Conservation (phyloP, 192 early-diverging fungal genomes). For the Anaeromyces robustus region DNA sequence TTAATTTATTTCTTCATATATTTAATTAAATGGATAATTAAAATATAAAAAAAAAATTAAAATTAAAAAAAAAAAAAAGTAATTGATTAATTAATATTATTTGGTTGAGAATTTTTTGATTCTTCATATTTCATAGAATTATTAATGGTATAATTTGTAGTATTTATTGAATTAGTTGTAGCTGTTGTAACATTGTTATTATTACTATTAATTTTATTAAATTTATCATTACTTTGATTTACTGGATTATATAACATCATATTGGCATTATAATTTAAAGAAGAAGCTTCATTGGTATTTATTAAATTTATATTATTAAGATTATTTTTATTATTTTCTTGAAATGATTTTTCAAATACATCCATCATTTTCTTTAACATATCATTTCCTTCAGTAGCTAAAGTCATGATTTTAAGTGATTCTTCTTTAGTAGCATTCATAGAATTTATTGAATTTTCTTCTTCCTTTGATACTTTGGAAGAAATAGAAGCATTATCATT, state of each 20-base stretch:
- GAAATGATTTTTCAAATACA: neutral
- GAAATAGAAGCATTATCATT: no score
- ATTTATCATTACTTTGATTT: neutral
- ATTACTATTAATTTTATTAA: neutral
- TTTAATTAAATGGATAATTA: no score
- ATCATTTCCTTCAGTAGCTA: neutral
- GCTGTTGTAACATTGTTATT: neutral
- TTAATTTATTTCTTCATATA: no score
- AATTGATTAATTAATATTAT: neutral
- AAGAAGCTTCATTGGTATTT: neutral
- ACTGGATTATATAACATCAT: neutral
- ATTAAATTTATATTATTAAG: neutral
- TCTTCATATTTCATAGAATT: neutral
- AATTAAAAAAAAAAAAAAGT: no score
- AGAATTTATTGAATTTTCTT: neutral
- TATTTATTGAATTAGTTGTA: neutral
- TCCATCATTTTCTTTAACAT: neutral
- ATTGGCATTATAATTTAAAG: neutral
- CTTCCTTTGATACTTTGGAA: no score
- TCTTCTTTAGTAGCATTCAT: neutral
- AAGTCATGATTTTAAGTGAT: neutral
- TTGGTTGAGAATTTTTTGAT: neutral
- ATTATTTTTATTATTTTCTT: neutral
- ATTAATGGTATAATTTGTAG: neutral
- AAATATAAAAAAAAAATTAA: no score